Percentiles rank a stretch among this genome's conserved stretches.
phyloP scores from a whole-genome alignment of 2,329 filamentous ascomycete genomes.

The Samsoniella hepiali region DNA sequence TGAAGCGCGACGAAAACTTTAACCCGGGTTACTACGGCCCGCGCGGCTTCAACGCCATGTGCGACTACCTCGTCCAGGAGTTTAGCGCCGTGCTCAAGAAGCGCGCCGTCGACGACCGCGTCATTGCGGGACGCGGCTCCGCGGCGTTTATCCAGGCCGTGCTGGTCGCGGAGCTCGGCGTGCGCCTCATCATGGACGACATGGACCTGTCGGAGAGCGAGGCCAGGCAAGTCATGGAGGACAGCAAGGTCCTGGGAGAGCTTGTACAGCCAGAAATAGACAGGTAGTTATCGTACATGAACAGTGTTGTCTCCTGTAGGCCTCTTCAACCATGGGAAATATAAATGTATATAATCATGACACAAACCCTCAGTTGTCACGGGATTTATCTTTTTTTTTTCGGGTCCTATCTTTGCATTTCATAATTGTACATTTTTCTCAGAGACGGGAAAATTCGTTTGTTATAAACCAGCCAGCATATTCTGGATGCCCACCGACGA shows the following conservation, averaged over 20 bases:
- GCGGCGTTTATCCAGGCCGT: slow-evolving; percentile 70
- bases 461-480: slow-evolving; percentile 64
- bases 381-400: background rate
- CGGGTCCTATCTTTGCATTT: slow-evolving; percentile 22
- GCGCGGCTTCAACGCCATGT: slow-evolving; percentile 68
- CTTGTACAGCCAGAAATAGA: slow-evolving; percentile 44
- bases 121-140: slow-evolving; percentile 65
- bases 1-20: slow-evolving; percentile 56
- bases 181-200: slow-evolving; percentile 55
- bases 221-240: slow-evolving; percentile 56
- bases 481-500: slow-evolving; percentile 78
- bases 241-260: slow-evolving; percentile 65
- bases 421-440: slow-evolving; percentile 15
- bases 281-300: background rate
- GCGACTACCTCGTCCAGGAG: slow-evolving; percentile 60
- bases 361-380: background rate
- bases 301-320: background rate
- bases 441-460: background rate
- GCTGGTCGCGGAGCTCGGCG: slow-evolving; percentile 68
- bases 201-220: slow-evolving; percentile 43
- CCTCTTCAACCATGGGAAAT: too few relatives aligned
- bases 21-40: slow-evolving; percentile 83
- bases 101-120: slow-evolving; percentile 58
- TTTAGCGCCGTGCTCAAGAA: slow-evolving; percentile 60
- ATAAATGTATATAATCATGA: background rate